Conservation (phyloP, 352 stramenopile species). For the Nothophytophthora sp. region DNA sequence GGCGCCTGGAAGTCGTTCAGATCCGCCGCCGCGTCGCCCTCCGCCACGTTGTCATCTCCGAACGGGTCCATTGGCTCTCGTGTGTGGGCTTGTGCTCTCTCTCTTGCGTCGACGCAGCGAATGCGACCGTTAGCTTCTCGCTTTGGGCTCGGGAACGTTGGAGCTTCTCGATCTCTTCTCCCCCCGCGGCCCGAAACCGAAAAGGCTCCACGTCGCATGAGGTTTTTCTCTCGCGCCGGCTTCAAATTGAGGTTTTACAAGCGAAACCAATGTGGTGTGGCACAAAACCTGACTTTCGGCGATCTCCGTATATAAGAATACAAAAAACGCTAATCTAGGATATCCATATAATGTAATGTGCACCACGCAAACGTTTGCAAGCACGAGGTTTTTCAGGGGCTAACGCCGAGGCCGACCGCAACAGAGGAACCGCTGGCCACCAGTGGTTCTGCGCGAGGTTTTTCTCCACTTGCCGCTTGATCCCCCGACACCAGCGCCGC, state of each 20-base stretch:
- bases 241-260: too few species aligned
- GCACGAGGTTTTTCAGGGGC: not conserved
- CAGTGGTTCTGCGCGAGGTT: conserved; percentile 14
- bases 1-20: conserved; percentile 66
- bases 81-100: conserved; percentile 5
- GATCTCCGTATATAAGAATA: too few species aligned
- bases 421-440: conserved; percentile 29
- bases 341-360: not conserved
- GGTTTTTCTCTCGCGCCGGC: conserved; percentile 22
- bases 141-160: conserved; percentile 20
- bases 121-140: conserved; percentile 16
- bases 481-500: too few species aligned
- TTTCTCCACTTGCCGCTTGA: not conserved
- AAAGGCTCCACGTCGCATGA: conserved; percentile 21
- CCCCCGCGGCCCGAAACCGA: conserved; percentile 12
- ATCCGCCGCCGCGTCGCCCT: conserved; percentile 35
- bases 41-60: conserved; percentile 32
- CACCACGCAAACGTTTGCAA: not conserved
- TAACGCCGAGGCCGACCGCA: conserved; percentile 5
- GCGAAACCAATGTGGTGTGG: too few species aligned
- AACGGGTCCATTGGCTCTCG: conserved; percentile 61
- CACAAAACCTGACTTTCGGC: too few species aligned
- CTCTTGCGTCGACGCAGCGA: conserved; percentile 3
- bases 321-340: too few species aligned
- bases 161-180: conserved; percentile 26